These are phyloP conservation scores for Aulographum hederae DNA, from an alignment of 2,329 filamentous ascomycete species.

Conservation along the genomic window DNA sequence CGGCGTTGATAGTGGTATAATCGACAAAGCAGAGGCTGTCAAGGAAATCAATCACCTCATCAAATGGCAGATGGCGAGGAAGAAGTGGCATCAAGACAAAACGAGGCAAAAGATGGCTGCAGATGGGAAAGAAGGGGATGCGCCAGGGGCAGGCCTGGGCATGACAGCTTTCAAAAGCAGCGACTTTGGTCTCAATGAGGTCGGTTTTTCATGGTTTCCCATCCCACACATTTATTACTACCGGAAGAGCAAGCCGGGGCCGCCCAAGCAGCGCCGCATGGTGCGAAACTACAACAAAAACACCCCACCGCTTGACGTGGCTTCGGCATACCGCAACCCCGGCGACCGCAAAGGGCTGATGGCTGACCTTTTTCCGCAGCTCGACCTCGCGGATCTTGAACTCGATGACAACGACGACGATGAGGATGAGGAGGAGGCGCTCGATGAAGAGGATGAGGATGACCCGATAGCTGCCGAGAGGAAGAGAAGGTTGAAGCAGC, in stretches of 20 bases:
- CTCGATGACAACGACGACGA: constrained; percentile 58
- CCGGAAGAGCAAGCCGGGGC: constrained; percentile 1
- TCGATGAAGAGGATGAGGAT: constrained; percentile 51
- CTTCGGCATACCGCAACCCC: no score
- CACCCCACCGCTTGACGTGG: constrained; percentile 4
- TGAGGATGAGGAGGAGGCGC: constrained; percentile 43
- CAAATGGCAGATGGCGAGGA: constrained; percentile 82
- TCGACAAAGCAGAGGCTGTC: constrained; percentile 57
- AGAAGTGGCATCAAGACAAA: constrained; percentile 97
- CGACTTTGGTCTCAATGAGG: constrained; percentile 80
- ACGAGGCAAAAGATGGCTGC: constrained; percentile 98
- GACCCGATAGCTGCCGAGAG: constrained; percentile 83
- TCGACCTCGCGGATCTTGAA: constrained; percentile 68
- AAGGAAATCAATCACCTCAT: constrained; percentile 73
- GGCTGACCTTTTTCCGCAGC: constrained; percentile 17
- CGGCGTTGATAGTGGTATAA: constrained; percentile 43
- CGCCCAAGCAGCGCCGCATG: constrained; percentile 6
- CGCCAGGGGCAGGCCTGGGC: constrained; percentile 27
- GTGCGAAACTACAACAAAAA: constrained; percentile 4
- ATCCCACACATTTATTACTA: neutral
- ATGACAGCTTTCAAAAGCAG: constrained; percentile 47
- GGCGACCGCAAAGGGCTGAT: no score
- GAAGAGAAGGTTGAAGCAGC: constrained; percentile 54
- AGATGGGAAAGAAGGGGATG: constrained; percentile 42
- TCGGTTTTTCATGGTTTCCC: constrained; percentile 17